Base-by-base conservation (phyloP, 2,329 filamentous ascomycete genomes). In the Coniella vitis region DNA sequence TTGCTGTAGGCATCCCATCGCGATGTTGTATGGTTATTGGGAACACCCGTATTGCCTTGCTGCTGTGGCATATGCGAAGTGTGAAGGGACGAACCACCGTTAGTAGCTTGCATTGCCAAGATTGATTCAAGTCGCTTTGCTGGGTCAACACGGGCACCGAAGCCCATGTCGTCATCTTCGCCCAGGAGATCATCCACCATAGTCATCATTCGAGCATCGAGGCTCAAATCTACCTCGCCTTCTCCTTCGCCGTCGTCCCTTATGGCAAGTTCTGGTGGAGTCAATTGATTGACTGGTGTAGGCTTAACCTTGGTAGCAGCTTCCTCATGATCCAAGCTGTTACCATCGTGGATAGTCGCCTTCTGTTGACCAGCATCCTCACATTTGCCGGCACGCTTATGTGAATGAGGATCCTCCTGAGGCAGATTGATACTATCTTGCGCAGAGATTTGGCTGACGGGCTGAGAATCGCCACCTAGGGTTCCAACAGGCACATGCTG, bases 71-170 rank as follows among this genome's bases (percentile, higher is more conserved):
- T 58, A 13, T 60, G 62, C 37, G 69, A 57, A 37, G 67, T 62
- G 22, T 66, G 72, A 54, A 78, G 76, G 2, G 76, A 55, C 16
- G 76, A 74, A 41, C 75, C 71, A 21, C 75, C 72, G 7, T 72
- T 75, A 3, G 65, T 60, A 9, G 71, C 73, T 56, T 75, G 70
- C 75, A 80, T 78, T 14, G 74, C 77, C 52, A 79, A 80, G 2
- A 73, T 78, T 3, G 73, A 66, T 35, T 76, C 72, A 35, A 21
- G 49, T 7, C 60, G 45, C 8, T 45, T 50, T 3, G 47, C 47
- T 21, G 55, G 60, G 52, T 75, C 67, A 21, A 72, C 67, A 43
- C 69, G 72, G 42, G 65, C 65, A 4, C 17, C n/a, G 13, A 47
- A 10, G 16, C 43, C 45, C 14, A 45, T 38, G 17, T 25, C 32